Conservation (phyloP, 306 rosid species). For the Fragaria ananassa region DNA sequence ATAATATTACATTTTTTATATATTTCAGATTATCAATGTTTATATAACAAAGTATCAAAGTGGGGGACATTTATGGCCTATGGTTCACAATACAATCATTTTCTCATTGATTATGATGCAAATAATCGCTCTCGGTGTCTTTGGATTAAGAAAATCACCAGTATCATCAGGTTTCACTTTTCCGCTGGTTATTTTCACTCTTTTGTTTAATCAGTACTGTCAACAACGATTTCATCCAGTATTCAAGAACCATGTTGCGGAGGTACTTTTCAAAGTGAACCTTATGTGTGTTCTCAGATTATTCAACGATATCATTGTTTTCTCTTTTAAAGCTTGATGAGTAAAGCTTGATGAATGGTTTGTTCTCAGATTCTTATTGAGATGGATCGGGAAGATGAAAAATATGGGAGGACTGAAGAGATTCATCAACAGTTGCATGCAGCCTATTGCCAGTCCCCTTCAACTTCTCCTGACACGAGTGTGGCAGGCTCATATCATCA, state of each 20-base stretch:
- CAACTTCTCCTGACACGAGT: conserved; percentile 18
- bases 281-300: neutral
- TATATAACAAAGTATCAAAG: conserved; percentile 61
- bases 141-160: conserved; percentile 65
- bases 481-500: conserved; percentile 33
- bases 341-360: conserved; percentile 13
- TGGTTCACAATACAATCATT: conserved; percentile 63
- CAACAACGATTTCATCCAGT: conserved; percentile 76
- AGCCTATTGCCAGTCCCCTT: conserved; percentile 55
- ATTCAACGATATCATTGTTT: neutral
- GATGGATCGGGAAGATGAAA: conserved; percentile 77
- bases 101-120: conserved; percentile 68
- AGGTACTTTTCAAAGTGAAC: conserved; percentile 47
- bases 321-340: conserved; percentile 13
- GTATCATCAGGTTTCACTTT: conserved; percentile 74
- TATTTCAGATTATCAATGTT: conserved; percentile 73
- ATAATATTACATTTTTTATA: neutral
- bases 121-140: conserved; percentile 81
- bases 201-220: conserved; percentile 75
- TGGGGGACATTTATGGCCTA: conserved; percentile 82
- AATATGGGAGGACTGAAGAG: conserved; percentile 53
- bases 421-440: conserved; percentile 47
- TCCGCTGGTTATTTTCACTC: conserved; percentile 64
- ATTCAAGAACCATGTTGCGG: conserved; percentile 54
- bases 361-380: conserved; percentile 62